Conservation (phyloP, 257 asterid genomes). For the Solanum rostratum region DNA sequence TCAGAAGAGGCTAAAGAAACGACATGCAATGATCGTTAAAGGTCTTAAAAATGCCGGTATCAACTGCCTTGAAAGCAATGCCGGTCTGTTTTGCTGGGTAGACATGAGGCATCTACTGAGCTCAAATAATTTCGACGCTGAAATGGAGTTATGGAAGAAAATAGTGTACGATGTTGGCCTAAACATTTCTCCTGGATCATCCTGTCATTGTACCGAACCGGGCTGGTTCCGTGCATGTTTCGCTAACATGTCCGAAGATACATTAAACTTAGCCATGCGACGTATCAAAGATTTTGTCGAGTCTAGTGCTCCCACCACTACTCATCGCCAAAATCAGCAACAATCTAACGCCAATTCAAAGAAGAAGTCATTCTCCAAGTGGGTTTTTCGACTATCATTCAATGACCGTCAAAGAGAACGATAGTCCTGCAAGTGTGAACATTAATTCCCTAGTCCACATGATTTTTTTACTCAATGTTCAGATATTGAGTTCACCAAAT, state of each 20-base stretch:
- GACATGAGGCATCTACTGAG: conserved; percentile 59
- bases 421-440: conserved; percentile 13
- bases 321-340: not conserved
- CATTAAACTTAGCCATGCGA: conserved; percentile 44
- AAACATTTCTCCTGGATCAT: conserved; percentile 78
- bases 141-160: conserved; percentile 71
- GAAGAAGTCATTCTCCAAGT: conserved; percentile 37
- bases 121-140: conserved; percentile 40
- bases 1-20: conserved; percentile 32
- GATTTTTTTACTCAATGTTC: conserved; percentile 18
- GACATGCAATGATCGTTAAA: conserved; percentile 43
- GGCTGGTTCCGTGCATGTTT: conserved; percentile 86
- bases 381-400: conserved; percentile 75
- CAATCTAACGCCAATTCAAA: conserved; percentile 19
- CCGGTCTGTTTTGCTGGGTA: conserved; percentile 79
- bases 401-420: conserved; percentile 54
- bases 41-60: conserved; percentile 48
- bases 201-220: conserved; percentile 74
- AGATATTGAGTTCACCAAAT: conserved; percentile 17
- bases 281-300: conserved; percentile 38
- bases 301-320: conserved; percentile 1
- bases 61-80: conserved; percentile 49
- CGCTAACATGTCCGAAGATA: conserved; percentile 72
- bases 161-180: conserved; percentile 70
- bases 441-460: not conserved